A percentile compares a stretch with the other conserved stretches of the same genome.
These are phyloP conservation scores for Fusarium decemcellulare DNA, from an alignment of 2,329 filamentous ascomycete species.

Conservation along the genomic window DNA sequence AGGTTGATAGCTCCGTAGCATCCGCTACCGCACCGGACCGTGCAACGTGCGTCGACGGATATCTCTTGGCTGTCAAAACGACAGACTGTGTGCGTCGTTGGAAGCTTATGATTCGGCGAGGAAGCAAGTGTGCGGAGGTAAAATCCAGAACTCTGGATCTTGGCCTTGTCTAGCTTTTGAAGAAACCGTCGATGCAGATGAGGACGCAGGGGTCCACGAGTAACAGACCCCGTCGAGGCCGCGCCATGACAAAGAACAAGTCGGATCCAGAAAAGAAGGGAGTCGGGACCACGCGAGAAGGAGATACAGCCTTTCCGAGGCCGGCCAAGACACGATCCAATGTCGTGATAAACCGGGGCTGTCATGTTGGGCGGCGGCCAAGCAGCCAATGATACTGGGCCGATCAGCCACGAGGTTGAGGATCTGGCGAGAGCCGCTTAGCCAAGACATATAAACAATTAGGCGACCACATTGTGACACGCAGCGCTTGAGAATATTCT, in stretches of 20 bases:
- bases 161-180: constrained; percentile 7
- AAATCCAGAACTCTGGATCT: constrained; percentile 12
- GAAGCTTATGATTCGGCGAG: constrained; percentile 38
- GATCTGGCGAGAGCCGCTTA: constrained; percentile 17
- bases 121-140: not conserved
- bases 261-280: not conserved
- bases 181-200: constrained; percentile 4
- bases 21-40: constrained; percentile 13
- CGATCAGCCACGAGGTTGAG: constrained; percentile 39
- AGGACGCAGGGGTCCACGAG: constrained; percentile 4
- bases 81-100: constrained; percentile 37
- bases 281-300: constrained; percentile 11
- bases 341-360: constrained; percentile 16
- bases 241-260: constrained; percentile 24
- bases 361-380: not conserved
- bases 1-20: constrained; percentile 17
- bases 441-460: not conserved
- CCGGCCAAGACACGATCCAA: constrained; percentile 6
- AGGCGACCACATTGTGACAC: not conserved
- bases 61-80: constrained; percentile 10
- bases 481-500: not conserved
- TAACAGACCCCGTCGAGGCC: not conserved
- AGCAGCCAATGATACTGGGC: constrained; percentile 35
- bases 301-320: not conserved
- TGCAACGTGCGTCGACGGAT: constrained; percentile 14